Base-by-base conservation (phyloP, 345 rosid genomes). In the Erysimum cheiranthoides region DNA sequence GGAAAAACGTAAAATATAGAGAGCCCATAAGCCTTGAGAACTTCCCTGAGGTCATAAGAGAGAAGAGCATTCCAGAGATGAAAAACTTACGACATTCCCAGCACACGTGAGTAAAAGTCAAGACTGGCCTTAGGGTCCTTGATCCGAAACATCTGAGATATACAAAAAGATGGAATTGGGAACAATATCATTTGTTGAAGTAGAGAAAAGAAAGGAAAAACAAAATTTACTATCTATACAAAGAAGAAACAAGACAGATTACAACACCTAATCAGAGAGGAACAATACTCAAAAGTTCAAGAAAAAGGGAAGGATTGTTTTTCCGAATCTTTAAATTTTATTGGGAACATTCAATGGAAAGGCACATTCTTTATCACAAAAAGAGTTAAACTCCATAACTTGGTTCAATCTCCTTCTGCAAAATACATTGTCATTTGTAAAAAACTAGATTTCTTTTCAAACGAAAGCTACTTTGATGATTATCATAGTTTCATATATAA, bases 41-140 rank as follows among this genome's bases (percentile, higher is more conserved):
- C 14, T 51, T 60, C 51, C 64, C 38, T n/a, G 62, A 5, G 71
- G 28, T 40, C 59, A 52, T 8, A 36, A 17, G 43, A 57, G 50
- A 17, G 7, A 52, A 63, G 17, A 76, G 4, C 35, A 61, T 8
- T n/a, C 43, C 27, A 45, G 59, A 27, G 35, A 27, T 47, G 50
- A 11, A 63, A 13, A 28, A 84, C 98, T 84, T 86, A 94, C 97
- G 95, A 85, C 98, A 94, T 90, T 78, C 98, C 98, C 85, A 94
- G 77, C 16, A 90, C 90, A 61, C 91, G 95, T 76, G 97, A 86
- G 79, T 92, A 92, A 71, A 92, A 94, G 71, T 92, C 96, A 32
- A 92, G 93, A 78, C 96, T 92, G 43, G 78, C 82, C 82, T 90
- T 90, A 4, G 99, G 99, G 77, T 95, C 97, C 85, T 95, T 95